Evolutionary conservation across 2,329 filamentous ascomycete genomes (phyloP).

Genomic region (Davidsoniella neocaledoniae): DNA sequence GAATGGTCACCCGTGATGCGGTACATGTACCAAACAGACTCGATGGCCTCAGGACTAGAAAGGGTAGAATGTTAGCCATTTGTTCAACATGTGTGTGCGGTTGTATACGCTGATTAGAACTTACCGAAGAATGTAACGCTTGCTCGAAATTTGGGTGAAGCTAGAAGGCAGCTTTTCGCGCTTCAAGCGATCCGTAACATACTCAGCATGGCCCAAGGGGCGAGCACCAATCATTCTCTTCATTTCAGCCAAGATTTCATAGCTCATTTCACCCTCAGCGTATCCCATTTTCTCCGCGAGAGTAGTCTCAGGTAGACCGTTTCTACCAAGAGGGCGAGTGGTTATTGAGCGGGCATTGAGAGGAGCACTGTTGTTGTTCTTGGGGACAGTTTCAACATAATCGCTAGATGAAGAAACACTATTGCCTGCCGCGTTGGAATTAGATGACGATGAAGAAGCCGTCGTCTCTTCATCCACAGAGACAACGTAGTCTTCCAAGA

Average conservation of each 20-base stretch:
- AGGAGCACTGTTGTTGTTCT: constrained; percentile 2
- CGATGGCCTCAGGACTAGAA: constrained; percentile 66
- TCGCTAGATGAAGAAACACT: neutral
- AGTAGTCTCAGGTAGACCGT: too few relatives aligned
- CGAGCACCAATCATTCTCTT: constrained; percentile 14
- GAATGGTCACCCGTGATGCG: constrained; percentile 63
- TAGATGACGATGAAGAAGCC: too few relatives aligned
- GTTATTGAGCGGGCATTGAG: neutral
- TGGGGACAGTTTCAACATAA: constrained; percentile 6
- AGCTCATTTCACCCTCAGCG: neutral
- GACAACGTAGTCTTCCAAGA: constrained; percentile 7
- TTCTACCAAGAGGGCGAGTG: too few relatives aligned
- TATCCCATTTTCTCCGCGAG: too few relatives aligned
- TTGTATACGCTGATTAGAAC: constrained; percentile 13
- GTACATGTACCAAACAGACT: constrained; percentile 80
- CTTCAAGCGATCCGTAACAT: constrained; percentile 28
- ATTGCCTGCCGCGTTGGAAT: neutral
- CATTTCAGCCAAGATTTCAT: neutral
- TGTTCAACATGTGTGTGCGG: neutral
- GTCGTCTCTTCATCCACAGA: too few relatives aligned
- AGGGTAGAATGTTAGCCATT: neutral
- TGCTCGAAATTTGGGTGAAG: constrained; percentile 28
- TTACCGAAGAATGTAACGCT: constrained; percentile 46
- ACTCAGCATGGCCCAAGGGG: constrained; percentile 38
- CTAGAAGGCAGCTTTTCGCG: constrained; percentile 31